Base-by-base conservation (phyloP, 306 rosid species). In the Abrus pulchellus region DNA sequence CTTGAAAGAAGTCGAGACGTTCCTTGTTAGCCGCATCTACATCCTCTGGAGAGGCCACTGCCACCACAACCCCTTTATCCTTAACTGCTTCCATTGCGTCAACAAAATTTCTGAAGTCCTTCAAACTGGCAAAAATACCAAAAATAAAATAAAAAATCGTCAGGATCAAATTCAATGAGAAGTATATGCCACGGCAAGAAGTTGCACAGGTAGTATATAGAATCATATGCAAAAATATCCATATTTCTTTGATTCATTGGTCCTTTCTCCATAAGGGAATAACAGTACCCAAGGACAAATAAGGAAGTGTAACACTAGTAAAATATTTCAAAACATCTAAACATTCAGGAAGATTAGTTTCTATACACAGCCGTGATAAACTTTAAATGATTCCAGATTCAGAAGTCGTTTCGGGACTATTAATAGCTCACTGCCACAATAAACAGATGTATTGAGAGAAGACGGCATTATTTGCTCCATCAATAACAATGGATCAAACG, bases 21-120 rank as follows among this genome's bases (percentile, higher is more conserved):
- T 89, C 88, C 81, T 87, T 85, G 76, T 82, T 86, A 53, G 98
- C 99, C 2, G 92, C 84, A 32, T 93, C 91, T 38, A 95, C 92
- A 48, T 95, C 99, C 65, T 92, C 97, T 0, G 90, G 92, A 50
- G 96, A 95, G 50, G 99, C 98, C 80, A 95, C 99, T n/a, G 96
- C 97, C 65, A 93, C 98, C 88, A 90, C 89, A 7, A 90, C 90
- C 44, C 98, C 99, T 87, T 89, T 95, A 73, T 89, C 86, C 86
- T 84, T 95, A 11, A 91, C 94, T 9, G 90, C 88, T 72, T 93
- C 98, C 80, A 93, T 78, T 41, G 90, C 97, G 9, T 84, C 87
- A 27, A 81, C 87, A 75, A 95, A 95, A 55, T 88, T 89, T 81
- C 83, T 90, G 90, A 93, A 95, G 91, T 95, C 93, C 87, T 93